Evolutionary conservation across 345 rosid species (phyloP).

Genomic region (thale cress (Arabidopsis thaliana)): DNA sequence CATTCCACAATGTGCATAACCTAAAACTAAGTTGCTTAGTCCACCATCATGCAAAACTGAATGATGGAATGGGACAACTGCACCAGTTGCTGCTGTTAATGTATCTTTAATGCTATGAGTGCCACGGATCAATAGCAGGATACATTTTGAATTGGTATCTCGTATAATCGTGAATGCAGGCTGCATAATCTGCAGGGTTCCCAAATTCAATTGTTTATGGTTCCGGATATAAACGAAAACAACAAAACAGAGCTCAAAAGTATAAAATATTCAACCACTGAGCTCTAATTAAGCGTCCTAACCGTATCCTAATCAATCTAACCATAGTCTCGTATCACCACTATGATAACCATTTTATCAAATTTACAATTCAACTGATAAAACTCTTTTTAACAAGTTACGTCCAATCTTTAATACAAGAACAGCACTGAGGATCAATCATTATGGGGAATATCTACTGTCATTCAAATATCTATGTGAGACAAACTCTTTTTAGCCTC

Average conservation of each 20-base stretch:
- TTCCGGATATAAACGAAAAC: slow-evolving; percentile 22
- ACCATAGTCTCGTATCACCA: too few relatives aligned
- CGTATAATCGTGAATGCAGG: slow-evolving; percentile 93
- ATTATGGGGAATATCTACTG: background rate
- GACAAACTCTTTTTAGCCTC: slow-evolving; percentile 20
- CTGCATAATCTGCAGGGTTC: slow-evolving; percentile 76
- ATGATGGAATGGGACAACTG: slow-evolving; percentile 98
- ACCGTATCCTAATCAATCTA: too few relatives aligned
- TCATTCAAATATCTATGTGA: background rate
- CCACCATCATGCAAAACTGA: slow-evolving; percentile 96
- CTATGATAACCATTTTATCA: slow-evolving; percentile 6
- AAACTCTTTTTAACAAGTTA: background rate
- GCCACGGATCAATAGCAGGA: slow-evolving; percentile 89
- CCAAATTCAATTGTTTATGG: slow-evolving; percentile 11
- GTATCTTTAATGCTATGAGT: slow-evolving; percentile 98
- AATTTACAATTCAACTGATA: background rate
- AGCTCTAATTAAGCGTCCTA: background rate
- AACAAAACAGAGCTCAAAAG: slow-evolving; percentile 12
- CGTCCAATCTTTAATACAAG: background rate
- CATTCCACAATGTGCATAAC: slow-evolving; percentile 99
- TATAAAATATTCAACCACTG: background rate
- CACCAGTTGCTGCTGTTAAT: slow-evolving; percentile 95
- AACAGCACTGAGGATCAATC: background rate
- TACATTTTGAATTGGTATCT: slow-evolving; percentile 66
- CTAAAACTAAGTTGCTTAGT: slow-evolving; percentile 87